Base-by-base conservation (phyloP, 2,329 filamentous ascomycete genomes). In the Trichoderma simmonsii region DNA sequence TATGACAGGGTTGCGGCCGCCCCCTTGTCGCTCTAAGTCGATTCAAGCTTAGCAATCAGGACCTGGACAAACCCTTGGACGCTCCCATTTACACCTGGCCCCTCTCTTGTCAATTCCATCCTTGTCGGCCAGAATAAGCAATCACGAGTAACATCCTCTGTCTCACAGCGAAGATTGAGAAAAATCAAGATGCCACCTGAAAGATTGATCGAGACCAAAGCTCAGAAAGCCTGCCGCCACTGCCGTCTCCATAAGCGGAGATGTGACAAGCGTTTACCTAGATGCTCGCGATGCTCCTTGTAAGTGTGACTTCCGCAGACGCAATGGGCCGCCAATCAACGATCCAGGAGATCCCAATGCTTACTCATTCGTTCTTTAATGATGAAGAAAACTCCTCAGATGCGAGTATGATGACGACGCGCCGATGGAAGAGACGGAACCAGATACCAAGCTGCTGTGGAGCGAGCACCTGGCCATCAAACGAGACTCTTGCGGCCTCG, bases 161-260 rank as follows among this genome's bases (percentile, higher is more conserved):
- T 24, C 14, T 54, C 48, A 24, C 11, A n/a, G 28, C 30, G 2
- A 24, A 24, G 2, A 21, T 4, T 9, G 26, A n/a, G 15, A 18
- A 8, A 21, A 34, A 11, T 12, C 24, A 48, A 18, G 30, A 70
- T 70, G 68, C 68, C 48, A 24, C 3, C 67, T 3, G n/a, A 61
- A 21, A 61, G 36, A 18, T n/a, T 30, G 18, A 15, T 24, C 14
- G 60, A 64, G 18, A 43, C 2, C 7, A 57, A 59, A 43, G 63
- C 63, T 30, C 15, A 32, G 12, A 54, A 36, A 21, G 61, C 70
- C 21, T 71, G 70, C 12, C 34, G 26, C 2, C 43, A 61, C 11
- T 71, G 70, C 15, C 48, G 63, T 11, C 61, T 66, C n/a, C 36
- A 67, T 14, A 71, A 71, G 36, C 70, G 54, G 26, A 34, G 36